Conservation (phyloP, 2,329 filamentous ascomycete genomes). For the Didymella exigua region DNA sequence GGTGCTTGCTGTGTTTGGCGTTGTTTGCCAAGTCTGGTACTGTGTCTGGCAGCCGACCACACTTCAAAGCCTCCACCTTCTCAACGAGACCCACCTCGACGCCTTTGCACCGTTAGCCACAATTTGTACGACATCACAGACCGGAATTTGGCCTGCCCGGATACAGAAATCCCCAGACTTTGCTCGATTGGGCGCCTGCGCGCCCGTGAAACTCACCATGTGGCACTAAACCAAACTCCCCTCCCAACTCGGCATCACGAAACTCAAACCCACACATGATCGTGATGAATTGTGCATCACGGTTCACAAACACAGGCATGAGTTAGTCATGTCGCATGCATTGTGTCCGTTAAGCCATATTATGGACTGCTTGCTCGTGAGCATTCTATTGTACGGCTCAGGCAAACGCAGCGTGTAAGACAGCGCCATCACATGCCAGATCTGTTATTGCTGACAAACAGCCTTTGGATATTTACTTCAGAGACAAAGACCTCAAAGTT, state of each 20-base stretch:
- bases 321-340: constrained; percentile 11
- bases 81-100: not conserved
- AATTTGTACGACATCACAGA: constrained; percentile 16
- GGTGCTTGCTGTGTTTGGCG: constrained; percentile 7
- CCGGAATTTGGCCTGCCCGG: constrained; percentile 32
- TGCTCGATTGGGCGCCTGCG: constrained; percentile 12
- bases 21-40: constrained; percentile 3
- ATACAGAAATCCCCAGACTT: constrained; percentile 22
- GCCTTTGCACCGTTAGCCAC: constrained; percentile 14
- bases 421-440: not conserved
- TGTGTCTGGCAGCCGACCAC: not conserved
- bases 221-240: constrained; percentile 35
- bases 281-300: constrained; percentile 23
- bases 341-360: constrained; percentile 3
- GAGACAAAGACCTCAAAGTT: too few relatives aligned
- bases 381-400: not conserved
- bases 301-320: constrained; percentile 16
- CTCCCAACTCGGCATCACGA: constrained; percentile 27
- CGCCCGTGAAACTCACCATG: constrained; percentile 40
- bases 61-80: constrained; percentile 3
- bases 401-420: not conserved
- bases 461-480: not conserved
- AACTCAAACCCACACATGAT: constrained; percentile 25
- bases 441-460: not conserved
- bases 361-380: constrained; percentile 6